phyloP scores from a whole-genome alignment of 176 grass and related monocot species.

The Musa beccarii region DNA sequence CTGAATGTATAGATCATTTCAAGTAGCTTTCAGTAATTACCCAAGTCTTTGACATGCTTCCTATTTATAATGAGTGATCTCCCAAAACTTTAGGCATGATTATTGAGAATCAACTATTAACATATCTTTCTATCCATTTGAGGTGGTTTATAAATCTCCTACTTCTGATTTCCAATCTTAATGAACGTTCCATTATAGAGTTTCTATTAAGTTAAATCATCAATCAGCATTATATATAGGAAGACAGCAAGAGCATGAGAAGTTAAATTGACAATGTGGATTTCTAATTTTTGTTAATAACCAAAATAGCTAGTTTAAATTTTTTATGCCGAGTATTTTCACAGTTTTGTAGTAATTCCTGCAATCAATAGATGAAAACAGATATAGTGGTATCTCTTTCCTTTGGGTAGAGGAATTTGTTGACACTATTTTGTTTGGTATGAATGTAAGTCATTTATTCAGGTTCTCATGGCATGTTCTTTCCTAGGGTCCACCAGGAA shows the following conservation, averaged over 20 bases:
- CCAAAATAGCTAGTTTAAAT: background rate
- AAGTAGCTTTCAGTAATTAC: too few relatives aligned
- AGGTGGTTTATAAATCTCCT: background rate
- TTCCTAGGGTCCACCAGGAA: slow-evolving; percentile 83
- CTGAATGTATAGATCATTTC: too few relatives aligned
- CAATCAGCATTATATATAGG: background rate
- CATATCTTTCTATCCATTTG: background rate
- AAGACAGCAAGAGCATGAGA: background rate
- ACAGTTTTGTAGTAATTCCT: background rate
- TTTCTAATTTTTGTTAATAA: background rate
- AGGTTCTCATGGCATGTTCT: slow-evolving; percentile 17
- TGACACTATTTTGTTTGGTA: slow-evolving; percentile 4
- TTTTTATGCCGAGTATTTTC: background rate
- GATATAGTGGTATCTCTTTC: background rate
- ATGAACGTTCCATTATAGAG: too few relatives aligned
- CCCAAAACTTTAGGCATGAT: too few relatives aligned
- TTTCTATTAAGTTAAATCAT: background rate
- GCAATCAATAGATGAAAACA: background rate
- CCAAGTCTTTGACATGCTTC: too few relatives aligned
- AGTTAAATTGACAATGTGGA: background rate
- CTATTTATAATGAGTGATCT: too few relatives aligned
- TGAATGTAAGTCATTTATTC: background rate
- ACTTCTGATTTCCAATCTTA: background rate
- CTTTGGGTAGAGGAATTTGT: background rate
- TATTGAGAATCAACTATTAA: too few relatives aligned